Base-by-base conservation (phyloP, 1,284 basidiomycete species). In the Inonotus hispidus region DNA sequence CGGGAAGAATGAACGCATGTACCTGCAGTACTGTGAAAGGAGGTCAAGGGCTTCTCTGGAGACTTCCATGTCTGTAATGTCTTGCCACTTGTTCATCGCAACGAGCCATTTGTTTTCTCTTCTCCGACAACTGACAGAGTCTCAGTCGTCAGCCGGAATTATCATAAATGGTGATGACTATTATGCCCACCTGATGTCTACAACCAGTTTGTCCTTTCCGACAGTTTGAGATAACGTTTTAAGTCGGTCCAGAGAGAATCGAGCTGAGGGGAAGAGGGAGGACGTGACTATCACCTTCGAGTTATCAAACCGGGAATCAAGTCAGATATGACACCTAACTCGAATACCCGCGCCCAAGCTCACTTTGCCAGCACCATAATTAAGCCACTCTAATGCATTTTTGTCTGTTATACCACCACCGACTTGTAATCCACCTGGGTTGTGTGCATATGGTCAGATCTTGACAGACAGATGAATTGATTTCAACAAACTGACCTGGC, bases 11-110 rank as follows among this genome's bases (percentile, higher is more conserved):
- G 19, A n/a, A 3, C 6, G 29, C 68, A 32, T 74, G 64, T 60
- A 87, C 92, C 90, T 90, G 80, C 91, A 95, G 68, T 89, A 85
- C 66, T 85, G 74, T 0, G 90, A 82, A 16, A 95, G 72, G 66
- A 89, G 66, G 64, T 85, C 79, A 54, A 95, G 77, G 0, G 88
- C 84, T 54, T 86, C 91, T 82, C 87, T 77, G 63, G 82, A 90
- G 19, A 99, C 92, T 69, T 92, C 88, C 87, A 94, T 93, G 69
- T 98, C 92, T 0, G 97, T 98, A 58, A 98, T 82, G 61, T 92
- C 90, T 73, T 98, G 95, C 97, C 97, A 99, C 70, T 95, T 93
- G 75, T 99, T 98, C 95, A 97, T 98, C 0, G 97, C 95, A 6
- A 99, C 92, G 39, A 95, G 80, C 97, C 97, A 99, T 65, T 79